Base-by-base conservation (phyloP, 345 rosid species). In the Streptanthus diversifolius region DNA sequence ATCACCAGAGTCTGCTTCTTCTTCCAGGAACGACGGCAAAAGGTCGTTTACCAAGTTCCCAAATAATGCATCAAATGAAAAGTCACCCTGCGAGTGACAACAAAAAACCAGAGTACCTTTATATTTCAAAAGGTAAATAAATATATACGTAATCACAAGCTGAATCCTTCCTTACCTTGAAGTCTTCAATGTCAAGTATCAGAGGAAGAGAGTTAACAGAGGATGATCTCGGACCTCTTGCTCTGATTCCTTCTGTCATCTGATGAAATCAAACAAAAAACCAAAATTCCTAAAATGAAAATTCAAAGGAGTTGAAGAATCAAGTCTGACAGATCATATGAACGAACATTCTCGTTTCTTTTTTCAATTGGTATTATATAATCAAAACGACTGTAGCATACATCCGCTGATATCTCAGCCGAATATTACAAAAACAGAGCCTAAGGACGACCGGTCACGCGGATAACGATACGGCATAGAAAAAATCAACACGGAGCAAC, bases 21-120 rank as follows among this genome's bases (percentile, higher is more conserved):
- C 99, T 75, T 86, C 96, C 69, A 82, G 84, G 75, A 88, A 95
- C 44, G 93, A 84, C 37, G 99, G 98, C 17, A 95, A 87, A 15
- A 84, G 86, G 59, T 86, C 85, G 47, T 88, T 91, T 22, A 95
- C 99, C 76, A 95, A 76, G 83, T 86, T 88, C 67, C 98, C 99
- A 39, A 95, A 95, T 52, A 90, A 81, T 47, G 97, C 93, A 84
- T 95, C 99, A 60, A 95, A 95, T 0, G 96, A 95, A 80, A 95
- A 95, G 53, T 95, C 98, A 39, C 99, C 99, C 99, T 95, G 72
- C 71, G 19, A 67, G 55, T 64, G 48, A 54, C 32, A 44, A 68
- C 22, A 49, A 68, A 48, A 52, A 22, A 48, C 22, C 45, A 62
- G 7, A 53, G 48, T 14, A 56, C 15, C 13, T 19, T 11, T 69